These are phyloP conservation scores for Berkeleyomyces rouxiae DNA, from an alignment of 2,329 filamentous ascomycete species.

Conservation along the genomic window DNA sequence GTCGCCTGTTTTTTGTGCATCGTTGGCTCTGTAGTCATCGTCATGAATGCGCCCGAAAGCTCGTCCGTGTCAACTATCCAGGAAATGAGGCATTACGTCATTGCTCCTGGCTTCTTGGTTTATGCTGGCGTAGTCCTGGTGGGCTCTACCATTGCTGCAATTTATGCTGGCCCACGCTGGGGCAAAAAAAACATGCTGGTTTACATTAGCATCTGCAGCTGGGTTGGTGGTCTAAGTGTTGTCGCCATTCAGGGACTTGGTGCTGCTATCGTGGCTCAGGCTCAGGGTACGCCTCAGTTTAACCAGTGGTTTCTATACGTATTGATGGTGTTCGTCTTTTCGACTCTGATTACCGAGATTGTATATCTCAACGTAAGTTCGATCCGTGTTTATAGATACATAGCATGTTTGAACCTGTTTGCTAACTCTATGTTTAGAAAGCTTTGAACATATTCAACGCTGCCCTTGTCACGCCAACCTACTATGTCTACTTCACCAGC, in stretches of 20 bases:
- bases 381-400: neutral
- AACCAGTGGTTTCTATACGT: slow-evolving; percentile 97
- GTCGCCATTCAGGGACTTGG: slow-evolving; percentile 89
- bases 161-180: slow-evolving; percentile 73
- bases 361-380: slow-evolving; percentile 79
- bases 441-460: slow-evolving; percentile 94
- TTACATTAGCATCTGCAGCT: slow-evolving; percentile 89
- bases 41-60: slow-evolving; percentile 77
- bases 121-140: slow-evolving; percentile 74
- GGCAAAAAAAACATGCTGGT: slow-evolving; percentile 97
- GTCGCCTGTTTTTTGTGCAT: slow-evolving; percentile 93
- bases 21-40: slow-evolving; percentile 81
- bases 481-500: slow-evolving; percentile 96
- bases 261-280: slow-evolving; percentile 77
- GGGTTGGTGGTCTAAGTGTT: slow-evolving; percentile 85
- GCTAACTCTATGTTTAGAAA: slow-evolving; percentile 49
- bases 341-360: slow-evolving; percentile 83
- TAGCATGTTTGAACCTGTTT: neutral
- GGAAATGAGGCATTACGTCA: slow-evolving; percentile 77
- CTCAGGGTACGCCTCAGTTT: slow-evolving; percentile 68
- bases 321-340: slow-evolving; percentile 73
- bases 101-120: slow-evolving; percentile 68
- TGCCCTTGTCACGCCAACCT: slow-evolving; percentile 89
- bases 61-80: slow-evolving; percentile 77
- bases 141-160: slow-evolving; percentile 51